Base-by-base conservation (phyloP, 2,329 filamentous ascomycete genomes). In the Colletotrichum filicis region DNA sequence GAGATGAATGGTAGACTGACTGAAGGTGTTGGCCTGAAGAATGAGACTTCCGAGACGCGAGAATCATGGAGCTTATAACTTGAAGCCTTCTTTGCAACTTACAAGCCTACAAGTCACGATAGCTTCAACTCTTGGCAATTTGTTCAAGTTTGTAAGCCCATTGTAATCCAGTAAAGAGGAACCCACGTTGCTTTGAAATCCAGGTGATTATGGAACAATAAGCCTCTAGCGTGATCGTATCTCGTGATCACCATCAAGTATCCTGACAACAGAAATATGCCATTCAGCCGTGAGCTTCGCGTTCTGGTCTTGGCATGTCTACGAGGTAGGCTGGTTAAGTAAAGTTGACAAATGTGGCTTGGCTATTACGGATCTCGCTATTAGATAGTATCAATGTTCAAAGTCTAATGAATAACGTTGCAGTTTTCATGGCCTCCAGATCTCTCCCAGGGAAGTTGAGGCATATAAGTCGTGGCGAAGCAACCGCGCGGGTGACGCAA, bases 191-290 rank as follows among this genome's bases (percentile, higher is more conserved):
- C 42, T 49, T 49, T 49, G 42, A 49, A 49, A 49, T 49, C 7
- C 8, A 49, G 7, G 16, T 9, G 1, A n/a, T 19, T 19, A 7
- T 1, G 42, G 19, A 0, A 49, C 14, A 42, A 42, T n/a, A n/a
- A 4, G 19, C 0, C 42, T 49, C 7, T n/a, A n/a, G 19, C 19
- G 19, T 49, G 19, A 19, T 0, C 7, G 19, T n/a, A 11, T 1
- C 2, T n/a, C 19, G 7, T 49, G 6, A 2, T 2, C 19, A 0
- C 19, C 3, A n/a, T 49, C 7, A 9, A 2, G 16, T 19, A 49
- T 8, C 8, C 42, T 49, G 0, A 19, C 19, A 49, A 49, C 42
- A n/a, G 0, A 6, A n/a, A 1, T 0, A n/a, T 42, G 16, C 2
- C 14, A 8, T 19, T 46, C 42, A 19, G 42, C 42, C 42, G 8